A percentile compares a stretch with the other conserved stretches of the same genome.
phyloP scores from a whole-genome alignment of 495 filamentous ascomycete genomes.

The Penicillium parvum region DNA sequence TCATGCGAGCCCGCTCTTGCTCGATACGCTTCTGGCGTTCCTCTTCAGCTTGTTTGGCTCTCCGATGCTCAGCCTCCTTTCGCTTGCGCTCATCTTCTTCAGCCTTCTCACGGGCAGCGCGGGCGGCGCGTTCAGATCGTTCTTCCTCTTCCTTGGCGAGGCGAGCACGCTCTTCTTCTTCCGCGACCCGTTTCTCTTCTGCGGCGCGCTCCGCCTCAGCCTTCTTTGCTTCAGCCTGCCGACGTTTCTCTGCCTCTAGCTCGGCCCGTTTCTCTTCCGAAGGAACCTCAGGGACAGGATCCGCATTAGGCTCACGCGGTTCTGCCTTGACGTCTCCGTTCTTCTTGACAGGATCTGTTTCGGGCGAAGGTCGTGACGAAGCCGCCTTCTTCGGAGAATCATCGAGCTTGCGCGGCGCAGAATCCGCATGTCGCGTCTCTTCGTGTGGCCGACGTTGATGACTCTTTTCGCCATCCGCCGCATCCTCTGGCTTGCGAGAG shows the following conservation, averaged over 20 bases:
- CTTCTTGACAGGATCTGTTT: conserved; percentile 27
- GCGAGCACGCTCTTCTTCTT: conserved; percentile 46
- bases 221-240: conserved; percentile 31
- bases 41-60: conserved; percentile 51
- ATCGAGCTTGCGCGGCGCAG: conserved; percentile 5
- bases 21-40: conserved; percentile 52
- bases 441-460: conserved; percentile 25
- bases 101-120: conserved; percentile 43
- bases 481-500: conserved; percentile 26
- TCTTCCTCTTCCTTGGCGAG: conserved; percentile 42
- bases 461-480: conserved; percentile 19
- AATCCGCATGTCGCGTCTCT: conserved; percentile 11
- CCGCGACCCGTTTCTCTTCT: conserved; percentile 36
- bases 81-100: conserved; percentile 51
- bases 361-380: conserved; percentile 4
- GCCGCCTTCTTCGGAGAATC: conserved; percentile 19
- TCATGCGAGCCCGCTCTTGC: conserved; percentile 51
- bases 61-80: conserved; percentile 49
- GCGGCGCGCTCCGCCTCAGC: conserved; percentile 25
- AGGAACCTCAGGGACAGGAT: conserved; percentile 28
- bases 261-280: conserved; percentile 30
- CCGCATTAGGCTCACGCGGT: conserved; percentile 22
- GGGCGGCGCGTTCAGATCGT: conserved; percentile 38
- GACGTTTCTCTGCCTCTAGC: conserved; percentile 38
- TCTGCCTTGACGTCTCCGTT: conserved; percentile 23